Evolutionary conservation across 2,329 filamentous ascomycete species (phyloP), one percentile per base, ranked within the genome.

Genomic region (Ramichloridium luteum): DNA sequence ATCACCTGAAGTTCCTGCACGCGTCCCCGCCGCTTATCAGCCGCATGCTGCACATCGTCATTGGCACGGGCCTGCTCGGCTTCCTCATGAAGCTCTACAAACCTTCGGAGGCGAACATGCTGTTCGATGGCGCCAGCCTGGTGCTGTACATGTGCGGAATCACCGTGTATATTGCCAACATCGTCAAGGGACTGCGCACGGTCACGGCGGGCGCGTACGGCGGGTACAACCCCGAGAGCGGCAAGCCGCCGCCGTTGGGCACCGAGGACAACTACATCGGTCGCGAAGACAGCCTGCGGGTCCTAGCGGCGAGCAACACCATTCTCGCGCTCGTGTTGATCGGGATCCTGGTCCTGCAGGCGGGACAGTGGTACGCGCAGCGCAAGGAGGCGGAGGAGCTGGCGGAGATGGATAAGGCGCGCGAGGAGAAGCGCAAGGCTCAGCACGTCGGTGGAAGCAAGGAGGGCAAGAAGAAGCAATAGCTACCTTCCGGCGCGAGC

Each of bases 341-440:
- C 3, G 90, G 90, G 4, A 82, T 98, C 6, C 57, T 98, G 43
- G 82, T 94, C 18, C 62, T 98, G 51, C 90, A 98, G 72, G 84
- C 84, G 13, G 90, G 90, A 8, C 84, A 96, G 69, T 96, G 88
- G 90, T 98, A 98, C 62, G 90, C 90, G 15, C 86, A 96, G 70
- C 72, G 82, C 54, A 92, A 92, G 63, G 86, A 96, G 59, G 69
- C 70, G 50, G 80, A 86, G 55, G 86, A 94, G 58, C 67, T 71
- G 34, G 74, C 72, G 51, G 70, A 74, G 53, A 67, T 78, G 41
- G 71, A 76, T 45, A 60, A 65, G 56, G 65, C 62, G 41, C 54
- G 60, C 34, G 58, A 59, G 38, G 64, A 61, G 50, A 67, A 67
- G 57, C 56, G 55, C 32, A 51, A 54, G 35, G 48, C 45, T 32